Evolutionary conservation across 2,329 filamentous ascomycete species (phyloP).

Genomic region (Leptographium wingfieldii): DNA sequence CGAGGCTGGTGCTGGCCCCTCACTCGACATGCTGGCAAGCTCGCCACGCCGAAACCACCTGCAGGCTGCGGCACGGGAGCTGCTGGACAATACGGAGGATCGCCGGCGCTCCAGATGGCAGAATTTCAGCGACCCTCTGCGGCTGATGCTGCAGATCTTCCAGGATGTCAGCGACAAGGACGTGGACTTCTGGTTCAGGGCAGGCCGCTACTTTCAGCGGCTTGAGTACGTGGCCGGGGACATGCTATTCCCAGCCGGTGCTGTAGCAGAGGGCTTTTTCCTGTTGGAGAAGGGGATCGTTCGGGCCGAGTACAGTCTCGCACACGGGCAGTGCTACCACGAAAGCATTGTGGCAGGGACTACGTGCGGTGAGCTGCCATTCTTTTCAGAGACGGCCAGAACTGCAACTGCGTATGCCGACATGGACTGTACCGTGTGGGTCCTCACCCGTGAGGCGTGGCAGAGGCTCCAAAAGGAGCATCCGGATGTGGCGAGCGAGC

Average conservation of each 20-base stretch:
- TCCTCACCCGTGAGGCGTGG: constrained; percentile 63
- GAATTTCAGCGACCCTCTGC: constrained; percentile 78
- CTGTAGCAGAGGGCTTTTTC: constrained; percentile 74
- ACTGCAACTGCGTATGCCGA: constrained; percentile 82
- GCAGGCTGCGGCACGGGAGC: constrained; percentile 63
- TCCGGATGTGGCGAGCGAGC: constrained; percentile 66
- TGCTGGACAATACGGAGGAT: constrained; percentile 54
- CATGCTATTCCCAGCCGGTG: constrained; percentile 65
- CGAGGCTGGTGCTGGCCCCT: constrained; percentile 18
- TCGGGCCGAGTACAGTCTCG: constrained; percentile 78
- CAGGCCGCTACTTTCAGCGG: constrained; percentile 60
- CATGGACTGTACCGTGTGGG: constrained; percentile 70
- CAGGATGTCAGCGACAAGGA: constrained; percentile 73
- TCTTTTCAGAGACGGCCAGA: constrained; percentile 81
- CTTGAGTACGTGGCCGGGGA: constrained; percentile 56
- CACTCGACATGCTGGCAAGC: constrained; percentile 42
- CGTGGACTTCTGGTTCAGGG: constrained; percentile 90
- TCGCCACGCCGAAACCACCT: constrained; percentile 74
- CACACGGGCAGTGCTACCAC: constrained; percentile 67
- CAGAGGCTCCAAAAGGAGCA: constrained; percentile 56
- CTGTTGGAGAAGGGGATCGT: constrained; percentile 81
- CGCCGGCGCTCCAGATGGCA: constrained; percentile 58
- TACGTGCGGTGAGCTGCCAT: constrained; percentile 89
- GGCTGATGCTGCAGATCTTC: constrained; percentile 91
- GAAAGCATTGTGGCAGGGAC: constrained; percentile 91